Evolutionary conservation across 495 filamentous ascomycete species (phyloP), one percentile per base, ranked within the genome.

Genomic region (Penicillium crystallinum): DNA sequence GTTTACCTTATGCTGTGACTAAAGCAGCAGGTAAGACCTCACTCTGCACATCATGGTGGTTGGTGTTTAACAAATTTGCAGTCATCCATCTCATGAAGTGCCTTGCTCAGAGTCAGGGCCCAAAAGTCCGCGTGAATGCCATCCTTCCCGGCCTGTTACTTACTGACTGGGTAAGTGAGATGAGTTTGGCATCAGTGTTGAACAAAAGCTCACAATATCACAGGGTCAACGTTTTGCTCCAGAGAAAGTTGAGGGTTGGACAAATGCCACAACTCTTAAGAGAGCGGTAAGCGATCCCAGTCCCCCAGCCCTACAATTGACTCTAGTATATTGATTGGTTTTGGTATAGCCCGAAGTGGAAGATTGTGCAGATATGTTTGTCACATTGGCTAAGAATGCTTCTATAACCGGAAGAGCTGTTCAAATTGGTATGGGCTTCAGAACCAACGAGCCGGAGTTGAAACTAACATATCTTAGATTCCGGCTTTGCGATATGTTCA

Each of bases 11-110:
- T 59, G 74, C 77, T 10, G 80, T 87, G 22, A 81, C 81, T 18
- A 89, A 89, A 59, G 80, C 84, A 40, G 84, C 83, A 39, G 68
- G 77, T 75, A 68, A 22, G 56, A 21, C 2, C 18, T 35, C 19
- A 36, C 29, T 29, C 31, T 15, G n/a, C n/a, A n/a, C n/a, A n/a
- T n/a, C 46, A 11, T 34, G 23, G 3, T 25, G 29, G 3, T 31
- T 38, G 25, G 22, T 49, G 7, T 10, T 27, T 54, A 6, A 61
- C 59, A 17, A 4, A 14, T 27, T 43, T 22, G 5, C 44, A 71
- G 80, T 79, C 21, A 59, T 91, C 38, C 87, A 90, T 55, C 66
- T 89, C 36, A 84, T 89, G 77, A 85, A 84, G 54, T 85, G 84
- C 55, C 73, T 89, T n/a, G 87, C 86, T 1, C 70, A 70, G 45